A percentile compares a stretch with the other conserved stretches of the same genome.
These are phyloP conservation scores for Penicillium diatomitis DNA, from an alignment of 495 filamentous ascomycete genomes.

Conservation along the genomic window DNA sequence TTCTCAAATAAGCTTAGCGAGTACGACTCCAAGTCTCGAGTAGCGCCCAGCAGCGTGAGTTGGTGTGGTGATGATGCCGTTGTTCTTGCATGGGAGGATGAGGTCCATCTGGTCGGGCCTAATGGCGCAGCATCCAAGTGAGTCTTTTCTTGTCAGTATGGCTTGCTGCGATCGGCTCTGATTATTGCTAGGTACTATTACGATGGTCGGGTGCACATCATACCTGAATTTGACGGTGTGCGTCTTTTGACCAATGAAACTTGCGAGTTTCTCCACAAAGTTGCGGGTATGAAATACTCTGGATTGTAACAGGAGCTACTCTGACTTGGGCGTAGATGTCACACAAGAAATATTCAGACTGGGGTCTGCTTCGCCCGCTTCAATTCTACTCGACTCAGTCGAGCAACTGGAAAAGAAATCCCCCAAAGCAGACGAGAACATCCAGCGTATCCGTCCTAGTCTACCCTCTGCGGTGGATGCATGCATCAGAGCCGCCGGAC, in stretches of 20 bases:
- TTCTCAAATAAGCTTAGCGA: conserved; percentile 88
- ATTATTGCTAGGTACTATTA: conserved; percentile 63
- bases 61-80: conserved; percentile 98
- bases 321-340: conserved; percentile 22
- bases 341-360: conserved; percentile 83
- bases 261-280: conserved; percentile 92
- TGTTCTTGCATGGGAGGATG: conserved; percentile 93
- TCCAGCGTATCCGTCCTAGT: conserved; percentile 79
- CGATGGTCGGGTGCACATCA: conserved; percentile 79
- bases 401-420: conserved; percentile 88
- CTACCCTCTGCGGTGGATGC: conserved; percentile 87
- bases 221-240: conserved; percentile 84
- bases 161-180: not conserved
- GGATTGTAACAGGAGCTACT: not conserved
- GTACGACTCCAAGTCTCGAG: conserved; percentile 78
- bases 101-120: conserved; percentile 90
- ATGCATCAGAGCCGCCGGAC: conserved; percentile 82
- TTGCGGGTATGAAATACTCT: conserved; percentile 46
- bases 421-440: conserved; percentile 94
- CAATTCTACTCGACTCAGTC: conserved; percentile 84
- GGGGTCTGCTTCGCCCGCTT: conserved; percentile 78
- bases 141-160: conserved; percentile 1
- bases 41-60: conserved; percentile 76
- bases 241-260: conserved; percentile 80
- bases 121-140: conserved; percentile 64